Percentiles rank a stretch among this genome's conserved stretches.
phyloP scores from a whole-genome alignment of 176 grass and related monocot species.

The Echinochloa phyllopogon region DNA sequence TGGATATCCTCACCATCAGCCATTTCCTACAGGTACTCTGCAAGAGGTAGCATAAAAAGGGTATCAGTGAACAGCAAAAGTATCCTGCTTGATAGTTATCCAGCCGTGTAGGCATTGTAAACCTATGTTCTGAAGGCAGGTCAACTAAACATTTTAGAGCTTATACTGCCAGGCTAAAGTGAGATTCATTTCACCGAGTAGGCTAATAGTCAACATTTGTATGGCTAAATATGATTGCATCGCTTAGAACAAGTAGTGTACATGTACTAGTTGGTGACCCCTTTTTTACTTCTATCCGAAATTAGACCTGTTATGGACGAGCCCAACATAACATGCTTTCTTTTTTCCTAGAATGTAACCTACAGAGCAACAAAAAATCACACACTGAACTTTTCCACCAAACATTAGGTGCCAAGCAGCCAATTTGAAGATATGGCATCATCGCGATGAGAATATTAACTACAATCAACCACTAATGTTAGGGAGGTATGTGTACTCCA shows the following conservation, averaged over 20 bases:
- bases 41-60: not conserved
- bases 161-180: not conserved
- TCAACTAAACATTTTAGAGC: not conserved
- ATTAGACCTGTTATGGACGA: too few species aligned
- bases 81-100: not conserved
- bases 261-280: too few species aligned
- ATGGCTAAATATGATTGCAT: not conserved
- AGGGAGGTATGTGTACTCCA: not conserved
- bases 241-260: not conserved
- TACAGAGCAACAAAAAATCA: not conserved
- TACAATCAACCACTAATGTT: not conserved
- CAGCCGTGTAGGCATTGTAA: not conserved
- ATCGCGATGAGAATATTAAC: not conserved
- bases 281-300: too few species aligned
- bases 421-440: not conserved
- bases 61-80: not conserved
- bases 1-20: slow-evolving; percentile 53
- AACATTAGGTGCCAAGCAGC: not conserved
- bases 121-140: not conserved
- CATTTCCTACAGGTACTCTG: slow-evolving; percentile 42
- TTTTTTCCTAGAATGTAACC: not conserved
- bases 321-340: not conserved
- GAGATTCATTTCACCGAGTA: not conserved
- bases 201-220: not conserved
- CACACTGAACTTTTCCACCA: not conserved